Base-by-base conservation (phyloP, 192 early-diverging fungal genomes). In the Coemansia sp. region DNA sequence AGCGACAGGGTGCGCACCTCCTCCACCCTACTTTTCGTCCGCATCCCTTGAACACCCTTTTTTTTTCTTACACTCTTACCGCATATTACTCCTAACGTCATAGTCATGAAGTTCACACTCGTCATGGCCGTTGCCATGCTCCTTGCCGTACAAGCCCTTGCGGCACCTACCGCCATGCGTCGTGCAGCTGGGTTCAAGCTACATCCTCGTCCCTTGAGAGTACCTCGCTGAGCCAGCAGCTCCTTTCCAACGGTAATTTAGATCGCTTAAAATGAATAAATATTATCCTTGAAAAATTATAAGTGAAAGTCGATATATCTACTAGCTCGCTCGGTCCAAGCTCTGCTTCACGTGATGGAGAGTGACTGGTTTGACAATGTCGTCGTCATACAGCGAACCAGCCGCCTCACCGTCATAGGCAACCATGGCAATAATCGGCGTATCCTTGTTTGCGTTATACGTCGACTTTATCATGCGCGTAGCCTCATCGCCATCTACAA, bases 381-480 rank as follows among this genome's bases (percentile, higher is more conserved):
- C 34, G 4, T 42, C 62, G 56, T 81, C 78, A 44, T 81, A 81
- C 11, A 81, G 70, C n/a, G 45, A 6, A 11, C 59, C 60, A 0
- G 67, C 77, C 69, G 73, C 70, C 59, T 81, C 78, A 39, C 66
- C 78, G 57, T 93, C 92, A 66, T 93, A 95, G 0, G 93, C 91
- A 3, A 93, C 92, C 31, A 92, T 85, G 0, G 87, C 89, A 64
- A 98, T 82, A 33, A 98, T 91, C 7, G 94, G 93, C 2, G 95
- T 97, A 6, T 80, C 67, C 34, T 86, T 86, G 83, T 98, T 98
- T 31, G 91, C 84, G 72, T 95, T 95, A 51, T 88, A 91, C 2
- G 93, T 94, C 10, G 93, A 91, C 83, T 96, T 96, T 62, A 98
- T 94, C 95, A 98, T 97, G 34, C 93, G 88, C 0, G 95, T 87